phyloP scores from a whole-genome alignment of 2,329 filamentous ascomycete species.

The Madurella mycetomatis region DNA sequence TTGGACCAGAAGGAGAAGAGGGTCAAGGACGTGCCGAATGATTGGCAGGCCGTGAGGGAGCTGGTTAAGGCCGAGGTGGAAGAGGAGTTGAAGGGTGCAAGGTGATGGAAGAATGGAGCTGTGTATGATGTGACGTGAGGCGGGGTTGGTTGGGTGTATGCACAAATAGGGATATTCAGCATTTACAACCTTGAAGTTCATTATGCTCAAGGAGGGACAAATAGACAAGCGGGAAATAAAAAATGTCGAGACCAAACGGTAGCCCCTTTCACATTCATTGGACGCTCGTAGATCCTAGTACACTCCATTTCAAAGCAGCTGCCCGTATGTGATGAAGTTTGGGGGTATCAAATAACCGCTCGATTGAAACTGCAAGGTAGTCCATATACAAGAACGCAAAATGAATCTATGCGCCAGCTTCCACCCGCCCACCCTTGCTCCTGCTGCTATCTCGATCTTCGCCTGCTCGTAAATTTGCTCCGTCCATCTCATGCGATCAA shows the following conservation, averaged over 20 bases:
- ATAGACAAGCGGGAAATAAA: no score
- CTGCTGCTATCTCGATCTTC: background rate
- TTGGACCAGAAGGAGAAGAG: constrained; percentile 71
- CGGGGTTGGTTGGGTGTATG: background rate
- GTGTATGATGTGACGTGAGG: constrained; percentile 1
- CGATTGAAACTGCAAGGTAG: background rate
- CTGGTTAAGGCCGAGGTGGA: constrained; percentile 72
- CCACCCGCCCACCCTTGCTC: background rate
- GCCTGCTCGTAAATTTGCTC: background rate
- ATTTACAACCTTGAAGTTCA: background rate
- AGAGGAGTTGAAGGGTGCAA: constrained; percentile 45
- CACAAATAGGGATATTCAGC: background rate
- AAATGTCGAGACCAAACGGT: no score
- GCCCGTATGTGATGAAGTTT: background rate
- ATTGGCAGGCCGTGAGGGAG: constrained; percentile 70
- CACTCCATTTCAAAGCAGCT: no score
- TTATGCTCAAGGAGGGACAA: background rate
- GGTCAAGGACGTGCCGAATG: constrained; percentile 63
- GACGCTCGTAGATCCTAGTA: no score
- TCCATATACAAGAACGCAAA: background rate
- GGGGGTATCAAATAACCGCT: background rate
- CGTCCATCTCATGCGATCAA: no score
- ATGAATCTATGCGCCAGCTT: background rate
- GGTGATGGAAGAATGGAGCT: background rate
- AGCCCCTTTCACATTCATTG: no score